A percentile compares a stretch with the other conserved stretches of the same genome.
These are phyloP conservation scores for Hemisphaericaspora nanyangensis DNA, from an alignment of 805 yeast species.

Conservation along the genomic window DNA sequence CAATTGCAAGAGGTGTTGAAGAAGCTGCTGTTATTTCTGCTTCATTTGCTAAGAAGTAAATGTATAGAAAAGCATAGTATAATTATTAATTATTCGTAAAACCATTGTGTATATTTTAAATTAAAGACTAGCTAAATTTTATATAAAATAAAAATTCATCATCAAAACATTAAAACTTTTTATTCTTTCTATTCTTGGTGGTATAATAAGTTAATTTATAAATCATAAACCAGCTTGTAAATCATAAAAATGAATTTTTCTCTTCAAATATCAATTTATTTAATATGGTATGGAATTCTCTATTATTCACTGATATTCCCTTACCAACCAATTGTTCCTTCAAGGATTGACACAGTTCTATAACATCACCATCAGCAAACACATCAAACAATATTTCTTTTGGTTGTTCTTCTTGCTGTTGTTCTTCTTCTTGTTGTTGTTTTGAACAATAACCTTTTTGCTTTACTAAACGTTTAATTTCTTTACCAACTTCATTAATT, in stretches of 20 bases:
- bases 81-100: no score
- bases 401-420: background rate
- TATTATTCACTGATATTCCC: background rate
- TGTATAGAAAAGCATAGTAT: no score
- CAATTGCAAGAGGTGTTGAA: slow-evolving; percentile 82
- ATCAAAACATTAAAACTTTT: no score
- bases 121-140: no score
- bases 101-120: no score
- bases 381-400: background rate
- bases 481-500: background rate
- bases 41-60: slow-evolving; percentile 37
- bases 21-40: slow-evolving; percentile 86
- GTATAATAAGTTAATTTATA: no score
- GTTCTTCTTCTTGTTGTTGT: background rate
- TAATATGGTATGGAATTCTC: background rate
- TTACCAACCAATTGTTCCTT: background rate
- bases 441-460: background rate
- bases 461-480: background rate
- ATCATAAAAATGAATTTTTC: background rate
- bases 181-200: no score
- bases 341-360: background rate
- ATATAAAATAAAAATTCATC: no score
- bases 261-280: background rate
- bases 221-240: no score
- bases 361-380: background rate